Base-by-base conservation (phyloP, 1,139 yeast genomes). In the Zygoascus meyerae region DNA sequence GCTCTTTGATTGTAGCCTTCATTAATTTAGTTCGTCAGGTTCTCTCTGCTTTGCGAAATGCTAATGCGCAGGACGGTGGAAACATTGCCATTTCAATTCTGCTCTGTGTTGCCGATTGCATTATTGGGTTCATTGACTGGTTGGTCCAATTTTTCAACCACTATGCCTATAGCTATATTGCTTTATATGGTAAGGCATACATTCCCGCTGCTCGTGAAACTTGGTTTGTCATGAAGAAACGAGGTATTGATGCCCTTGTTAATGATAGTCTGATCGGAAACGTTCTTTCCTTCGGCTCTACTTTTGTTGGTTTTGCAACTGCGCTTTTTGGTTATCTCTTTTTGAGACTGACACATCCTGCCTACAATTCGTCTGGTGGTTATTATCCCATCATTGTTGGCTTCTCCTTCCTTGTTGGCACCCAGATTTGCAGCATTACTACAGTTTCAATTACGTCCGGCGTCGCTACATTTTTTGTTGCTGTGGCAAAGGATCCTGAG, bases 401-500 rank as follows among this genome's bases (percentile, higher is more conserved):
- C 0, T 86, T 83, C 64, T 70, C 87, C 1, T 84, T 86, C 62
- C 70, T 87, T 42, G 79, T 90, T 50, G 77, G 92, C 0, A 71
- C 86, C 36, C 96, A 90, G 67, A 77, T 90, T 49, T 77, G 86
- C 48, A 79, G 86, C 56, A 74, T 87, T 51, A 72, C 89, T 17
- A 78, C 82, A 50, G 81, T 84, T 17, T 84, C 87, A 1, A 79
- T 89, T 50, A 81, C 79, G 51, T 81, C 90, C 1, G 97, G 97
- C 11, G 78, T 84, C 1, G 79, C 95, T 3, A 84, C 96, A 0
- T 83, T 90, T 64, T 89, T 89, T 65, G 83, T 89, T 42, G 92
- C 95, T 1, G 72, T 86, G 62, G 92, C 94, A 10, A 81, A 81
- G 57, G 95, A 89, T 58, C 96, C 97, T 0, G 94, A 87, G 57